Evolutionary conservation across 2,329 filamentous ascomycete species (phyloP), one percentile per base, ranked within the genome.

Genomic region (Esteya vermicola): DNA sequence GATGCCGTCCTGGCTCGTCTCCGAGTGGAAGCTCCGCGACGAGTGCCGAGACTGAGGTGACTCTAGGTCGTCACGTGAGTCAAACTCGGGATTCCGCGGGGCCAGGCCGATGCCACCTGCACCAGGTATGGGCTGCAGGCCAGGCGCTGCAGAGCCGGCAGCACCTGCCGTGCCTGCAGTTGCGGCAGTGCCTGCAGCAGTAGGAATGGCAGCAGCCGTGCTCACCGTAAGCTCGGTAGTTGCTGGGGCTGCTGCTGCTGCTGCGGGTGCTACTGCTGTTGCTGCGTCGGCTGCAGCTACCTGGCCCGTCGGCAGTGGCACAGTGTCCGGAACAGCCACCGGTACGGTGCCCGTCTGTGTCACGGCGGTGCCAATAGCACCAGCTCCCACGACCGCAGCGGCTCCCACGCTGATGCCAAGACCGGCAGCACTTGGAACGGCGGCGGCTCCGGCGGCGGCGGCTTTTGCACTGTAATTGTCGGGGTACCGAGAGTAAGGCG

Each of bases 401-500:
- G 12, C 31, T 19, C 3, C 10, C 12, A 31, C 12, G 18, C 9
- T 16, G 28, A 14, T 19, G 12, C 10, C 34, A 9, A 38, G 32
- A 22, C 37, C n/a, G n/a, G 9, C 7, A 19, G 7, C 36, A 23
- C 27, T 3, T 2, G 9, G 19, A 26, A 28, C 26, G 9, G 20
- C 26, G 9, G 20, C 30, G 1, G 37, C 30, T 2, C 23, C 38
- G 34, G 3, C 44, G 3, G 38, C 38, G 16, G 56, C 49, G 36
- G 61, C 57, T 51, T 72, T 85, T 65, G 57, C 72, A 54, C 54
- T 70, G 58, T 60, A 78, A 42, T 85, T 81, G 39, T 93, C 83
- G 3, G 88, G 85, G 57, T 93, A 95, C 55, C 85, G 72, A 13
- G 85, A 84, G 54, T 96, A 96, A 1, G 89, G 89, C 12, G 89